Conservation (phyloP, 257 asterid species). For the Mentha longifolia region DNA sequence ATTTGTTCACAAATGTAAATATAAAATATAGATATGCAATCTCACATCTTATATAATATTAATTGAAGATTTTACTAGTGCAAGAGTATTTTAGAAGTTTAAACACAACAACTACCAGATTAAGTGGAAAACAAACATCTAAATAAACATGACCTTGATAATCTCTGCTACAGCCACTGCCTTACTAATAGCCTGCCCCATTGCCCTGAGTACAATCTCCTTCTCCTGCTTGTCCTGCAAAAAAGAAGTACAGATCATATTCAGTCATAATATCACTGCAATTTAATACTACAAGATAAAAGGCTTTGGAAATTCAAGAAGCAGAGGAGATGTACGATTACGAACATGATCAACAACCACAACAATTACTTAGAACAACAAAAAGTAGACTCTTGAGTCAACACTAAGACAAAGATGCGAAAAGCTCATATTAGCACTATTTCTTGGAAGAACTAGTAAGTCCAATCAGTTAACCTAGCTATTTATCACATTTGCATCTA, state of each 20-base stretch:
- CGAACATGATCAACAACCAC: neutral
- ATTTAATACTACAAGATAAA: neutral
- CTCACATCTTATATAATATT: neutral
- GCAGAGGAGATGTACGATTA: neutral
- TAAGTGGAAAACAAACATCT: neutral
- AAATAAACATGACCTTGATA: conserved; percentile 48
- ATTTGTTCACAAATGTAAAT: conserved; percentile 1
- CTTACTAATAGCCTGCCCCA: conserved; percentile 72
- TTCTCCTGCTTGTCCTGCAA: conserved; percentile 54
- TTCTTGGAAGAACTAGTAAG: too few relatives aligned
- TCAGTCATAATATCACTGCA: neutral
- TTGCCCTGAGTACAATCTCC: conserved; percentile 58
- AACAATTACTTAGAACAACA: neutral
- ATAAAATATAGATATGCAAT: neutral
- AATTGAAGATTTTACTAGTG: neutral
- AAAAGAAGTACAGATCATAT: neutral
- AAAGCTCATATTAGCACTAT: neutral
- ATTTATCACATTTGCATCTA: too few relatives aligned
- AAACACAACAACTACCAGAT: neutral
- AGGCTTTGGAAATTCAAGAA: neutral
- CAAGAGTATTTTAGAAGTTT: neutral
- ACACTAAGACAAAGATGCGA: neutral
- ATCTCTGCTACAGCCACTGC: conserved; percentile 62
- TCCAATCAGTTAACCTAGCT: too few relatives aligned
- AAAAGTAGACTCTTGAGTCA: neutral